Base-by-base conservation (phyloP, 495 filamentous ascomycete genomes). In the Cladorrhinum samala region DNA sequence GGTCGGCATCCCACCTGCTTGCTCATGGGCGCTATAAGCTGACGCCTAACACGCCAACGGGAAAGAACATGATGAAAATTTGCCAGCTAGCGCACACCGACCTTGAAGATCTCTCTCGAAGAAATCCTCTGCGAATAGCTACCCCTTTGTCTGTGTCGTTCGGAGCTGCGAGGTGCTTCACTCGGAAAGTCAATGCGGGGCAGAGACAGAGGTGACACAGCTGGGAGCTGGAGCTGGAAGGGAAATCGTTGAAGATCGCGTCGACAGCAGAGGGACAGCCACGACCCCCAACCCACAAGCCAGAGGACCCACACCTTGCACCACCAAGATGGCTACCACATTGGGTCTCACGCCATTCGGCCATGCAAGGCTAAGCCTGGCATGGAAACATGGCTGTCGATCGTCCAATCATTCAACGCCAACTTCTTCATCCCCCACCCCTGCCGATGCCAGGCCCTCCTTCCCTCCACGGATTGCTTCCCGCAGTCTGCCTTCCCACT, bases 401-500 rank as follows among this genome's bases (percentile, higher is more conserved):
- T 53, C 33, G 23, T 42, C 58, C 54, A 61, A 61, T 61, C 44
- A 57, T 7, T 3, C 39, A 13, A 19, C 54, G 51, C 25, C 51
- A 55, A 24, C 44, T 21, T 25, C 17, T 37, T 49, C 47, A 50
- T 42, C 38, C 48, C 55, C 43, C 49, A 41, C 33, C 50, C 41
- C 49, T 5, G 27, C 27, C n/a, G n/a, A n/a, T n/a, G n/a, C n/a
- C n/a, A n/a, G n/a, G 20, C 37, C 27, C 40, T 25, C 39, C 27
- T 49, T 53, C 41, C 36, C 18, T 52, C 36, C 55, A 49, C 24
- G 50, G 46, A n/a, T 44, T 18, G 19, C 43, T 37, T 45, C 52
- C 56, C 52, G 48, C 45, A 27, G 14, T 5, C 27, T 9, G 43
- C 14, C 41, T 43, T 11, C 41, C 41, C 41, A 19, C 11, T n/a